A percentile compares a stretch with the other conserved stretches of the same genome.
Conservation (phyloP, 148 eudicot genomes). For the Camellia lanceoleosa region DNA sequence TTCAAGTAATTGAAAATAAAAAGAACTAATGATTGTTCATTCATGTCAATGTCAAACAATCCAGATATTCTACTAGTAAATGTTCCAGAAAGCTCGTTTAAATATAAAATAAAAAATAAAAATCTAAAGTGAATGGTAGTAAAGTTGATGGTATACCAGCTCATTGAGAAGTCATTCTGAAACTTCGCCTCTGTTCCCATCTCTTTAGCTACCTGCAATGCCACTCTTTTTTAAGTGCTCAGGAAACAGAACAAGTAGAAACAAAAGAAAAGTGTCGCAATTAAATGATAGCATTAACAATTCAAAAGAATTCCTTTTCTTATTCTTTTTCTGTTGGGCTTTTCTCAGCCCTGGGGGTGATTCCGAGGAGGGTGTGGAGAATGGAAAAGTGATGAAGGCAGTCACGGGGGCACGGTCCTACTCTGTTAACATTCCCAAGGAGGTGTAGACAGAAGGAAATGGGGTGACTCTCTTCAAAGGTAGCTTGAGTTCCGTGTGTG, state of each 20-base stretch:
- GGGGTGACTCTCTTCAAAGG: too few relatives aligned
- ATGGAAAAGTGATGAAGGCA: too few relatives aligned
- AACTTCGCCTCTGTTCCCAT: constrained; percentile 68
- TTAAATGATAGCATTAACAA: neutral
- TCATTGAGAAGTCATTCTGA: constrained; percentile 77
- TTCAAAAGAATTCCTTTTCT: too few relatives aligned
- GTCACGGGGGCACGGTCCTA: too few relatives aligned
- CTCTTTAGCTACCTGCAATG: constrained; percentile 73
- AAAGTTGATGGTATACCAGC: constrained; percentile 50
- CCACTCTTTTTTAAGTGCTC: constrained; percentile 16
- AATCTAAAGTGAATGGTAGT: neutral
- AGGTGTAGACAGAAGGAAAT: too few relatives aligned
- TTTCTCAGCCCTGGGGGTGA: too few relatives aligned
- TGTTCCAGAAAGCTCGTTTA: neutral
- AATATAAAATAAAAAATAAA: neutral
- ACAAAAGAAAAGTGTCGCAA: neutral
- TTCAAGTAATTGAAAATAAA: neutral
- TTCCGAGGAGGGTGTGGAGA: too few relatives aligned
- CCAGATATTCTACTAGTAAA: neutral
- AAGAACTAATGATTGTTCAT: neutral
- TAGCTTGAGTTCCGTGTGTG: too few relatives aligned
- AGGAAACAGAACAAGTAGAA: neutral
- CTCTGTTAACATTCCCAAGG: too few relatives aligned
- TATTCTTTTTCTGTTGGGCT: too few relatives aligned
- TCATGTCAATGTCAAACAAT: neutral